Conservation (phyloP, 2,329 filamentous ascomycete species). For the Tolypocladium ovalisporum region DNA sequence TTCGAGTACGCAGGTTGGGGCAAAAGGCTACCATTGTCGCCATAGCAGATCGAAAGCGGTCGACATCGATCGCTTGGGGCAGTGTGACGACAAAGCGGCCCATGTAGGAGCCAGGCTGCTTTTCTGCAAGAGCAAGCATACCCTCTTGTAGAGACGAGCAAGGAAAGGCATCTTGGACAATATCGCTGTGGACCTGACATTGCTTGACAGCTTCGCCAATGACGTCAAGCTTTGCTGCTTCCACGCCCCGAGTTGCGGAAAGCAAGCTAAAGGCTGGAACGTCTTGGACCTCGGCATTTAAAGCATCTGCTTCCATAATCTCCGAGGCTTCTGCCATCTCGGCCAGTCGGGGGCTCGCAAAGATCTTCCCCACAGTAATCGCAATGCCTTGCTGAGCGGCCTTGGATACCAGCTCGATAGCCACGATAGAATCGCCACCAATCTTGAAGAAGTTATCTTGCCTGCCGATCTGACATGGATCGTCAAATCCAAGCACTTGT, state of each 20-base stretch:
- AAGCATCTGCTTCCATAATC: neutral
- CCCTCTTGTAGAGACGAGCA: slow-evolving; percentile 27
- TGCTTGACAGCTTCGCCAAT: neutral
- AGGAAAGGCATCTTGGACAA: slow-evolving; percentile 22
- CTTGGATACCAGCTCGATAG: neutral
- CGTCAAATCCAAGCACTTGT: neutral
- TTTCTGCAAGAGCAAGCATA: slow-evolving; percentile 21
- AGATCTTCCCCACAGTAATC: neutral
- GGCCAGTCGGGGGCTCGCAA: neutral
- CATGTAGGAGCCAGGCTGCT: slow-evolving; percentile 21
- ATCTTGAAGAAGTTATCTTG: slow-evolving; percentile 1
- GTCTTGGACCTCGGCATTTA: neutral
- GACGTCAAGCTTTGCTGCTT: neutral
- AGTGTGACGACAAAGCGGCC: slow-evolving; percentile 15
- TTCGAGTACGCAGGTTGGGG: slow-evolving; percentile 7
- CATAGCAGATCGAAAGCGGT: slow-evolving; percentile 17
- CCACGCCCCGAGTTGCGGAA: neutral
- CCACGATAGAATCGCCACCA: neutral
- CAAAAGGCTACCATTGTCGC: neutral
- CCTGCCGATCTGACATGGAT: neutral
- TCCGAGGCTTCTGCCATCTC: neutral
- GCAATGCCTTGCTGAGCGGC: neutral
- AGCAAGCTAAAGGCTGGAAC: neutral
- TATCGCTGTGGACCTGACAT: neutral
- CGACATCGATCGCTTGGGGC: slow-evolving; percentile 8